A percentile compares a stretch with the other conserved stretches of the same genome.
phyloP scores from a whole-genome alignment of 2,329 filamentous ascomycete species.

The Penicillium digitatum region DNA sequence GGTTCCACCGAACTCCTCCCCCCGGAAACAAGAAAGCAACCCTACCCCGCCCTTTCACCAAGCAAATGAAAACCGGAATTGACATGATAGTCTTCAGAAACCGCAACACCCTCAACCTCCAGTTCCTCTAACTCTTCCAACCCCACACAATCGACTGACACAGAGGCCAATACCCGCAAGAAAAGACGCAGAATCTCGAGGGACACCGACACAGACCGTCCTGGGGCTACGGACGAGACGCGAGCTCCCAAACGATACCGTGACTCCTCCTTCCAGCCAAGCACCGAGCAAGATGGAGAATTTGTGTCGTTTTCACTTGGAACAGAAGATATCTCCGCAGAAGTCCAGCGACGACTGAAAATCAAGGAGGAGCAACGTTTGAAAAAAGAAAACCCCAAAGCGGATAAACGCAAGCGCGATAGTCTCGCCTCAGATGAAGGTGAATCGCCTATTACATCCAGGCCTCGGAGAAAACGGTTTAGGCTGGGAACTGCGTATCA shows the following conservation, averaged over 20 bases:
- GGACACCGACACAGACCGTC: not conserved
- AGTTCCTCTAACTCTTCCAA: not conserved
- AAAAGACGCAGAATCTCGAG: conserved; percentile 7
- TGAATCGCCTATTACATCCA: conserved; percentile 12
- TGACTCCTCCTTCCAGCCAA: conserved; percentile 9
- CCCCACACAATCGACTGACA: conserved; percentile 7
- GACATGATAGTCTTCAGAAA: not conserved
- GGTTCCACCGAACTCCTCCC: not conserved
- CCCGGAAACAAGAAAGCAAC: not conserved
- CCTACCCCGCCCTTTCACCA: not conserved
- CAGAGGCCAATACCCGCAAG: conserved; percentile 11
- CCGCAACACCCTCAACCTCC: not conserved
- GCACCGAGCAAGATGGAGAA: conserved; percentile 24
- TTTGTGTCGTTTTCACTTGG: conserved; percentile 29
- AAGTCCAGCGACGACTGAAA: conserved; percentile 44
- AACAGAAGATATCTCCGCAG: conserved; percentile 45
- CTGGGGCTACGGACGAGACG: not conserved
- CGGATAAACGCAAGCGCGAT: conserved; percentile 41
- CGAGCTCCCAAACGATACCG: conserved; percentile 14
- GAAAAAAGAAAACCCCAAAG: conserved; percentile 26
- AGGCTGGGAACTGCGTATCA: conserved; percentile 7
- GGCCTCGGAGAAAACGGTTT: conserved; percentile 24
- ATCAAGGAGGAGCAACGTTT: conserved; percentile 42
- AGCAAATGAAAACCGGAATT: not conserved
- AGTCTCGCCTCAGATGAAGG: conserved; percentile 32